Conservation (phyloP, 2,329 filamentous ascomycete genomes). For the Trichoderma oligosporum region DNA sequence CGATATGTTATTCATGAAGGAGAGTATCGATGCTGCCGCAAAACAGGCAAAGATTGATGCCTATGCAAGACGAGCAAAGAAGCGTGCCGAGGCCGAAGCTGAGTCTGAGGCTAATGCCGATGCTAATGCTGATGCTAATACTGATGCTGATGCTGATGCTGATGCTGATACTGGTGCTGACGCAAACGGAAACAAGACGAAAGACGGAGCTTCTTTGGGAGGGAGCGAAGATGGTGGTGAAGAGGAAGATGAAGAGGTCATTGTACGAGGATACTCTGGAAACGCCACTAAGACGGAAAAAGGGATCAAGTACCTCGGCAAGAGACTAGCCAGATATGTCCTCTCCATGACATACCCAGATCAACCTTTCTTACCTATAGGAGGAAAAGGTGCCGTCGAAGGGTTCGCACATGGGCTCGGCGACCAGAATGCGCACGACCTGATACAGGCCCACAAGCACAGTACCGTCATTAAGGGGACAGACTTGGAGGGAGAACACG, state of each 20-base stretch:
- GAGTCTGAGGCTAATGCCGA: too few species aligned
- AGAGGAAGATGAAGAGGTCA: slow-evolving; percentile 75
- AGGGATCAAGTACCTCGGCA: slow-evolving; percentile 95
- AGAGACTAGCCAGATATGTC: slow-evolving; percentile 87
- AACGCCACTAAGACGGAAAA: slow-evolving; percentile 90
- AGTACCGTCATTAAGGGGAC: slow-evolving; percentile 56
- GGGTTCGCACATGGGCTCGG: slow-evolving; percentile 39
- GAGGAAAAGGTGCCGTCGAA: slow-evolving; percentile 47
- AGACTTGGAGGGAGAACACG: slow-evolving; percentile 47
- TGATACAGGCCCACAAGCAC: slow-evolving; percentile 53
- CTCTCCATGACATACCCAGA: slow-evolving; percentile 89
- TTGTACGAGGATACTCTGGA: slow-evolving; percentile 84
- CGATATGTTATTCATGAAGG: slow-evolving; percentile 96
- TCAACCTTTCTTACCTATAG: slow-evolving; percentile 74
- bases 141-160: too few species aligned
- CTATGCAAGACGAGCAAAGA: slow-evolving; percentile 54
- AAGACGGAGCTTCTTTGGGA: slow-evolving; percentile 12
- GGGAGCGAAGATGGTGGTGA: slow-evolving; percentile 46
- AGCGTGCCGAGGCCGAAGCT: slow-evolving; percentile 33
- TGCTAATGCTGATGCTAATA: too few species aligned
- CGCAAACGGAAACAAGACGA: background rate
- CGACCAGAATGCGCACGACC: slow-evolving; percentile 40
- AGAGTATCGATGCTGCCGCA: slow-evolving; percentile 85
- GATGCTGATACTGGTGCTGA: too few species aligned
- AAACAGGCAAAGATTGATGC: slow-evolving; percentile 69